phyloP scores from a whole-genome alignment of 2,329 filamentous ascomycete species.

The Diplocarpon mali region DNA sequence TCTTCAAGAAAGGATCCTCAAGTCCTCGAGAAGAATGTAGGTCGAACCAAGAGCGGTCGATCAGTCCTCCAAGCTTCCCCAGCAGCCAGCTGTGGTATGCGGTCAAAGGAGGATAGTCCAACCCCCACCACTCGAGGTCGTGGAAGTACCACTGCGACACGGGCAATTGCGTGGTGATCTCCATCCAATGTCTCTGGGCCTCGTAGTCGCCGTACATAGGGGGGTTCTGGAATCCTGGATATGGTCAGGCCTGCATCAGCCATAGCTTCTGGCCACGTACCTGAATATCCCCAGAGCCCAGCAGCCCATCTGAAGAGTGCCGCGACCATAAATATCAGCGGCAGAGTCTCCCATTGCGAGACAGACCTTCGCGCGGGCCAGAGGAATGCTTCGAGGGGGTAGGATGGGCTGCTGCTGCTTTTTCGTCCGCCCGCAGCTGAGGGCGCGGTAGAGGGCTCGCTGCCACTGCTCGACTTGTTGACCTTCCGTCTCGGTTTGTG shows the following conservation, averaged over 20 bases:
- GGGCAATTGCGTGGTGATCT: slow-evolving; percentile 80
- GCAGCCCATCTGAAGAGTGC: slow-evolving; percentile 90
- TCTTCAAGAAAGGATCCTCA: slow-evolving; percentile 70
- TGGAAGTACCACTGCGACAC: slow-evolving; percentile 97
- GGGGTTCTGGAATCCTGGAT: slow-evolving; percentile 60
- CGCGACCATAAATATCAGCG: slow-evolving; percentile 78
- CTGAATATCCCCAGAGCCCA: slow-evolving; percentile 90
- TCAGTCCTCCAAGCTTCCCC: slow-evolving; percentile 69
- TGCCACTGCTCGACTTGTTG: slow-evolving; percentile 37
- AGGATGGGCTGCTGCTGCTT: slow-evolving; percentile 49
- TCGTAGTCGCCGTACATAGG: slow-evolving; percentile 97
- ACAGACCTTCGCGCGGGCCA: slow-evolving; percentile 78
- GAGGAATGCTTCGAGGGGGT: slow-evolving; percentile 86
- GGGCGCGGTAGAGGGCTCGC: slow-evolving; percentile 18
- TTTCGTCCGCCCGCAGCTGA: slow-evolving; percentile 9
- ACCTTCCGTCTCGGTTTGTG: slow-evolving; percentile 49
- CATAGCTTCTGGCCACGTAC: slow-evolving; percentile 32
- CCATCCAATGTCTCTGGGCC: slow-evolving; percentile 98
- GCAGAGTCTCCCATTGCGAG: slow-evolving; percentile 87
- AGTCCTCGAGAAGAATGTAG: slow-evolving; percentile 72
- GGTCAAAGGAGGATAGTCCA: slow-evolving; percentile 94
- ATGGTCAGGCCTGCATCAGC: slow-evolving; percentile 8
- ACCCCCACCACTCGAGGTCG: slow-evolving; percentile 91
- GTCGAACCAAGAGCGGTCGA: slow-evolving; percentile 80
- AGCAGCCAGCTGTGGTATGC: slow-evolving; percentile 98